Base-by-base conservation (phyloP, 2,329 filamentous ascomycete species). In the Gremmenia infestans region DNA sequence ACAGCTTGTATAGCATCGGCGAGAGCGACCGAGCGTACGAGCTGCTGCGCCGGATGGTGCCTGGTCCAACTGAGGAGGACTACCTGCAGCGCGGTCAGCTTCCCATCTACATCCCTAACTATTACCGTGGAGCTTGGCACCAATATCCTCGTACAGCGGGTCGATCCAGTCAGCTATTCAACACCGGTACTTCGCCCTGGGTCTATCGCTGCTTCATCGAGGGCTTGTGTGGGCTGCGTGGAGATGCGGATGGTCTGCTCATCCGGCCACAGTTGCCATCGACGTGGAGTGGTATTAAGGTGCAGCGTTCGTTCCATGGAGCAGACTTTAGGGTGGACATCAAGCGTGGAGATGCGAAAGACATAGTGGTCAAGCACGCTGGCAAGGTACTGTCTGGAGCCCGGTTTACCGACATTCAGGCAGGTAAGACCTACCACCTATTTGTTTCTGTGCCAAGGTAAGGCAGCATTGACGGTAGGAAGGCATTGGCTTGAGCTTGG, bases 111-210 rank as follows among this genome's bases (percentile, higher is more conserved):
- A 79, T 82, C 40, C 80, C 80, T 14, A 83, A 82, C 64, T 83
- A 82, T 69, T 83, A 82, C 70, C 76, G 78, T 19, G 78, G 78
- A 2, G 78, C 74, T 0, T 80, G 72, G 67, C 72, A 72, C 50
- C 66, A 75, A 64, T 75, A 73, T 60, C 78, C 77, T 2, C 70
- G 78, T 46, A 81, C 79, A 0, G 79, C 80, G 4, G 80, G 80
- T 2, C 74, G 80, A 0, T 81, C 78, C 9, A 81, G 78, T 61
- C 79, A 81, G 65, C 66, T 83, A 15, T 82, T 83, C 70, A 82
- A 82, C 65, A 83, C 80, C 1, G 80, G 80, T 3, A 82, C 79
- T 5, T 76, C 81, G 23, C 77, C 77, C 17, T 83, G 80, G 80
- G 78, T 73, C 2, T 82, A 82, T 66, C 73, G 80, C 9, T 77